Percentiles rank a stretch among this genome's conserved stretches.
Evolutionary conservation across 768 basidiomycete genomes (phyloP).

Genomic region (Auriscalpium microsporum): DNA sequence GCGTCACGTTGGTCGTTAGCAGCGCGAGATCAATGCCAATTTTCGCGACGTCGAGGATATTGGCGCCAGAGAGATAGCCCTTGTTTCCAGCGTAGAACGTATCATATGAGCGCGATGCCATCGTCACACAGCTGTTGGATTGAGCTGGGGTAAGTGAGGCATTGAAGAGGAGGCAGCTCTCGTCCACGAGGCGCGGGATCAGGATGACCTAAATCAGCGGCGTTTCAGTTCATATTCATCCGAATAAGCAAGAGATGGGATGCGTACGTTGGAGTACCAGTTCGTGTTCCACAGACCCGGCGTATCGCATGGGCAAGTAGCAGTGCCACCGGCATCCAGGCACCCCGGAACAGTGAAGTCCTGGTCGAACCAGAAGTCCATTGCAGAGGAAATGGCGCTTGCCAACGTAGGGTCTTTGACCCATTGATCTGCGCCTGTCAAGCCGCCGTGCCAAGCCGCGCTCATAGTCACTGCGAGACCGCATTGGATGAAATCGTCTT

Average conservation of each 20-base stretch:
- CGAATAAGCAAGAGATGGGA: too few species aligned
- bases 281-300: conserved; percentile 18
- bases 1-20: conserved; percentile 26
- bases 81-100: conserved; percentile 11
- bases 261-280: conserved; percentile 14
- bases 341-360: conserved; percentile 23
- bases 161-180: conserved; percentile 12
- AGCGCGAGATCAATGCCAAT: conserved; percentile 19
- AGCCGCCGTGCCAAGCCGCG: conserved; percentile 18
- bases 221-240: not conserved
- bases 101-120: conserved; percentile 10
- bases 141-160: conserved; percentile 8
- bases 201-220: conserved; percentile 9
- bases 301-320: conserved; percentile 22
- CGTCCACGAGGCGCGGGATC: conserved; percentile 8
- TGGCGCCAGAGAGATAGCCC: conserved; percentile 53
- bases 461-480: conserved; percentile 13
- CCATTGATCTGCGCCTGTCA: conserved; percentile 7
- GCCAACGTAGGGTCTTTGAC: conserved; percentile 10
- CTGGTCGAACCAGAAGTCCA: conserved; percentile 24
- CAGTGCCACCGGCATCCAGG: conserved; percentile 19
- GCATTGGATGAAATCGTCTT: not conserved
- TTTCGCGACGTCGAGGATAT: conserved; percentile 53
- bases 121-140: conserved; percentile 5
- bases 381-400: conserved; percentile 13